These are phyloP conservation scores for Sporothrix luriei DNA, from an alignment of 2,329 filamentous ascomycete species.

Conservation along the genomic window DNA sequence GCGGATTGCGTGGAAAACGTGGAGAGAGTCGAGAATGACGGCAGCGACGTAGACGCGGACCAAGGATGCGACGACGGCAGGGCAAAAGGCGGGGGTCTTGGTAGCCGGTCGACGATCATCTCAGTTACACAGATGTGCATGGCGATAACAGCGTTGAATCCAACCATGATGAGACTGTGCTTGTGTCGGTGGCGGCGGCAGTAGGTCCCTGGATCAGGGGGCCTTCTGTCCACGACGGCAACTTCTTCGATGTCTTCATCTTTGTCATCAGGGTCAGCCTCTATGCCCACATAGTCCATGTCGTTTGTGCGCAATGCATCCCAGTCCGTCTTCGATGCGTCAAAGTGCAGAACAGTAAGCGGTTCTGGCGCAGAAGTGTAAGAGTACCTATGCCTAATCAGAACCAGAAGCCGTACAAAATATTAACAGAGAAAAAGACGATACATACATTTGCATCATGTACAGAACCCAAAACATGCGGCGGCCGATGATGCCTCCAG, in stretches of 20 bases:
- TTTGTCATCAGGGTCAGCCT: background rate
- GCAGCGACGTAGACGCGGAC: background rate
- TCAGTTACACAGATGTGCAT: conserved; percentile 23
- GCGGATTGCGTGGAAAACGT: conserved; percentile 12
- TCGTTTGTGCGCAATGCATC: background rate
- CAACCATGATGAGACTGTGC: conserved; percentile 17
- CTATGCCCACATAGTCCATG: conserved; percentile 4
- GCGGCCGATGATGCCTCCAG: conserved; percentile 10
- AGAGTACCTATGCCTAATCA: background rate
- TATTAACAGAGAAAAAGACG: background rate
- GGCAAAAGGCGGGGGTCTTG: background rate
- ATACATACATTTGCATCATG: conserved; percentile 22
- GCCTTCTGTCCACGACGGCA: background rate
- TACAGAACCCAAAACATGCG: conserved; percentile 25
- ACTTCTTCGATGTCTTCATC: background rate
- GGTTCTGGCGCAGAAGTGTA: conserved; percentile 21
- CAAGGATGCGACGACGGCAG: background rate
- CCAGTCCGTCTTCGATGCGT: conserved; percentile 9
- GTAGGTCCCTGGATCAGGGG: conserved; percentile 10
- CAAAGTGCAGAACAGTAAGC: conserved; percentile 14
- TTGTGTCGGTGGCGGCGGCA: conserved; percentile 14
- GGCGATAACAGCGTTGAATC: conserved; percentile 17
- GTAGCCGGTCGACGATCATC: conserved; percentile 5
- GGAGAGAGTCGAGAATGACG: conserved; percentile 3
- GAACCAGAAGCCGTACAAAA: background rate